phyloP scores from a whole-genome alignment of 345 rosid genomes.

The Aquilaria sinensis region DNA sequence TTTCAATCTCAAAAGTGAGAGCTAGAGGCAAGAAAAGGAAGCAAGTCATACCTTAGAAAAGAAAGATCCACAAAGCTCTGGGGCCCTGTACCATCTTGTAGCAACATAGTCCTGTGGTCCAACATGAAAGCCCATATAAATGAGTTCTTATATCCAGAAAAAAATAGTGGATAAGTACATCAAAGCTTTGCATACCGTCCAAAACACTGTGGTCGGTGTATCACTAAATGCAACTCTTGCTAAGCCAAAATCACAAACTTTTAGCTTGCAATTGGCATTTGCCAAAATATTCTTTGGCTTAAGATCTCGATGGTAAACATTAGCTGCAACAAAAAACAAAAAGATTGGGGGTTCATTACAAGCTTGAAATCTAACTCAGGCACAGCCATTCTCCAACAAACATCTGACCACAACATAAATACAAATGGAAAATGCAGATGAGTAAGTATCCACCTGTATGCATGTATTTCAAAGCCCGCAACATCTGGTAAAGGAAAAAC shows the following conservation, averaged over 20 bases:
- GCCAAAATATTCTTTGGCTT: slow-evolving; percentile 97
- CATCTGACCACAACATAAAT: neutral
- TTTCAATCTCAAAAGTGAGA: neutral
- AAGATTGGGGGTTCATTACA: slow-evolving; percentile 11
- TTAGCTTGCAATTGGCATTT: slow-evolving; percentile 95
- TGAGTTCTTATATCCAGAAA: slow-evolving; percentile 9
- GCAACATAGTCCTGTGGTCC: slow-evolving; percentile 84
- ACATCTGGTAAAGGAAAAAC: slow-evolving; percentile 97
- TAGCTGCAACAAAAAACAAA: slow-evolving; percentile 44
- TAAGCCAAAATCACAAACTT: slow-evolving; percentile 93
- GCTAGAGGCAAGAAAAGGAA: slow-evolving; percentile 3
- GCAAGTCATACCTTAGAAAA: slow-evolving; percentile 69
- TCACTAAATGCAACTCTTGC: slow-evolving; percentile 93
- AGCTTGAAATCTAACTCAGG: no score
- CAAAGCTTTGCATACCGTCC: slow-evolving; percentile 61
- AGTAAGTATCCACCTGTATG: slow-evolving; percentile 64
- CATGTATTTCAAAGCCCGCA: slow-evolving; percentile 93
- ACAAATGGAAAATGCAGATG: neutral
- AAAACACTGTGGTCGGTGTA: slow-evolving; percentile 81
- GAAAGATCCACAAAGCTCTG: slow-evolving; percentile 97
- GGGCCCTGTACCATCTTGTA: slow-evolving; percentile 99
- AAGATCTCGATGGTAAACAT: slow-evolving; percentile 96
- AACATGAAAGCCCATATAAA: slow-evolving; percentile 10
- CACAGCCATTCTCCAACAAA: no score
- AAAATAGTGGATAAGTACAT: neutral